Evolutionary conservation across 768 basidiomycete genomes (phyloP), one percentile per base, ranked within the genome.

Genomic region (Phaeotremella fagi): DNA sequence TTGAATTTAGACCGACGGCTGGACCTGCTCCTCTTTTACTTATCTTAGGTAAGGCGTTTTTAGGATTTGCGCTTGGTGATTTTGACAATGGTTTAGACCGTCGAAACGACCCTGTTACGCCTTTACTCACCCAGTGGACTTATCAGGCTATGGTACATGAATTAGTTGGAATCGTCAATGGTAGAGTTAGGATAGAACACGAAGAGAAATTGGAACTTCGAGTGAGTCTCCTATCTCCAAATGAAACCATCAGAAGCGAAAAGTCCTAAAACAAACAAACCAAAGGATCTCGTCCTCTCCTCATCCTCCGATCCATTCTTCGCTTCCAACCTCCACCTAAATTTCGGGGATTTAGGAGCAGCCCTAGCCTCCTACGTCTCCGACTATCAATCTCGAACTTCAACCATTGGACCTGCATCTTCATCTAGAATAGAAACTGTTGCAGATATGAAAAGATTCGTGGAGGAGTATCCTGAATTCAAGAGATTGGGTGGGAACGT

Each of bases 111-210:
- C 95, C 95, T 2, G 89, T 98, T 4, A 98, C 95, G 0, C 95
- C 95, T 3, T 77, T 98, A 31, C 79, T 98, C 26, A 90, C 90
- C 2, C 95, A 97, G 75, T 98, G 95, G 95, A 98, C 95, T 23
- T 98, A 98, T 76, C 94, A 98, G 72, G 95, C 94, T 1, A 97
- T 98, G 92, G 95, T 98, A 0, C 95, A 99, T 66, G 95, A 98
- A 71, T 78, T 95, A 14, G 76, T 98, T 5, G 86, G 88, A 1
- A 95, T 99, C 42, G 85, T 87, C 57, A 98, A 97, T 68, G 94
- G 94, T 18, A 81, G 95, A 53, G 91, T 98, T 41, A 82, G 81
- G 57, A 77, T 82, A 55, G 89, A 92, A 29, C 90, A 90, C 14
- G 91, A 89, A 61, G 86, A 91, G 38, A 77, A 81, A 45, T 84